phyloP scores from a whole-genome alignment of 768 basidiomycete species.

The Crassisporium funariophilum region DNA sequence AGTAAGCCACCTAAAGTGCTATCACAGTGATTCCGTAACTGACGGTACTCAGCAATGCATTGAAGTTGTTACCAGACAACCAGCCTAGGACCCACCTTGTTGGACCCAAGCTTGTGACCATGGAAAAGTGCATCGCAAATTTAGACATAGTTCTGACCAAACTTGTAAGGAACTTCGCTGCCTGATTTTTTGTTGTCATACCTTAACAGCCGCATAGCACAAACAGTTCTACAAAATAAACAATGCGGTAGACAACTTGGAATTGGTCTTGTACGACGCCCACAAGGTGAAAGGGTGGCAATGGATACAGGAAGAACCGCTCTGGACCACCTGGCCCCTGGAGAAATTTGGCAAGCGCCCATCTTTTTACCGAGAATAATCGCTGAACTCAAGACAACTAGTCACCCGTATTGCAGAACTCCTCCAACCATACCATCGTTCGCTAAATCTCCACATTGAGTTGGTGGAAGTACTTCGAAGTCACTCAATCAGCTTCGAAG shows the following conservation, averaged over 20 bases:
- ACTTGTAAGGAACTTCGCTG: constrained; percentile 51
- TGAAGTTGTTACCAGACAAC: constrained; percentile 55
- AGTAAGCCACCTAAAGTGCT: constrained; percentile 50
- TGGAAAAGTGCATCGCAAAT: constrained; percentile 66
- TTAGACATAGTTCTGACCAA: constrained; percentile 61
- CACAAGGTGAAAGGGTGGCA: constrained; percentile 69
- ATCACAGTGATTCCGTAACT: background rate
- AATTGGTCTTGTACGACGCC: constrained; percentile 66
- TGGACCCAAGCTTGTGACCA: constrained; percentile 62
- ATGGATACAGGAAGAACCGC: constrained; percentile 70
- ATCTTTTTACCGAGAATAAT: background rate
- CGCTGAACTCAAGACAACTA: background rate
- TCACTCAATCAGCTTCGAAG: constrained; percentile 72
- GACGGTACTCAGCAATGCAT: constrained; percentile 53
- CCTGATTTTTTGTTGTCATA: background rate
- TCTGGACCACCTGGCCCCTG: constrained; percentile 84
- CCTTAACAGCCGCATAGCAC: constrained; percentile 42
- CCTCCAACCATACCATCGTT: constrained; percentile 66
- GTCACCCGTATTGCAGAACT: constrained; percentile 59
- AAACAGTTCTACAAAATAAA: constrained; percentile 74
- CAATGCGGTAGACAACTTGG: constrained; percentile 62
- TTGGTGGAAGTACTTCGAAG: constrained; percentile 59
- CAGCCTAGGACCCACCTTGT: constrained; percentile 63
- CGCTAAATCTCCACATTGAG: constrained; percentile 55
- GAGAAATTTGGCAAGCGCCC: constrained; percentile 68